Conservation (phyloP, 805 yeast species). For the Candida ulmi region DNA sequence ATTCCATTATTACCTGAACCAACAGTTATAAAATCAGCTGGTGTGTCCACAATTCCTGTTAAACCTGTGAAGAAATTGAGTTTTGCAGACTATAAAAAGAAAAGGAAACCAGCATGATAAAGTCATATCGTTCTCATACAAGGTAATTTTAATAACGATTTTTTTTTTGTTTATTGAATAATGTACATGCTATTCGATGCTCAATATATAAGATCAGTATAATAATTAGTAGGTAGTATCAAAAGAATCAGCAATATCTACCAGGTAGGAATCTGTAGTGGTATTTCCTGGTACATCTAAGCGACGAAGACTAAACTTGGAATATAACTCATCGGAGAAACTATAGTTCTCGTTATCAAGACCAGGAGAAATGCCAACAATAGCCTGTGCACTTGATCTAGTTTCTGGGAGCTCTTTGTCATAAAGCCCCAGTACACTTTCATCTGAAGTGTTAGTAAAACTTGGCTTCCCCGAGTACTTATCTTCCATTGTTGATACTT, state of each 20-base stretch:
- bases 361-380: not conserved
- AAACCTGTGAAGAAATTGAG: constrained; percentile 52
- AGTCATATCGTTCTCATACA: too few relatives aligned
- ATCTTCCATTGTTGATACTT: too few relatives aligned
- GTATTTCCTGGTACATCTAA: not conserved
- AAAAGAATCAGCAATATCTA: constrained; percentile 6
- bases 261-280: constrained; percentile 1
- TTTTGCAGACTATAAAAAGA: constrained; percentile 70
- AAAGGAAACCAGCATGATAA: constrained; percentile 26
- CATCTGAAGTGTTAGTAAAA: not conserved
- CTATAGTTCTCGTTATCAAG: not conserved
- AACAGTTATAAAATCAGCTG: not conserved
- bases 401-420: not conserved
- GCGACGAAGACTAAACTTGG: not conserved
- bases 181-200: too few relatives aligned
- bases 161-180: too few relatives aligned
- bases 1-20: constrained; percentile 13
- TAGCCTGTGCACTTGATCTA: not conserved
- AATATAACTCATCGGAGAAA: constrained; percentile 1
- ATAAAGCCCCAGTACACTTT: not conserved
- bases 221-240: constrained; percentile 2
- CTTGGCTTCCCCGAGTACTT: too few relatives aligned
- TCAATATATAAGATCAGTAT: too few relatives aligned
- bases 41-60: constrained; percentile 3
- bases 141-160: too few relatives aligned